A percentile compares a stretch with the other conserved stretches of the same genome.
phyloP scores from a whole-genome alignment of 306 rosid species.

The Biancaea sappan region DNA sequence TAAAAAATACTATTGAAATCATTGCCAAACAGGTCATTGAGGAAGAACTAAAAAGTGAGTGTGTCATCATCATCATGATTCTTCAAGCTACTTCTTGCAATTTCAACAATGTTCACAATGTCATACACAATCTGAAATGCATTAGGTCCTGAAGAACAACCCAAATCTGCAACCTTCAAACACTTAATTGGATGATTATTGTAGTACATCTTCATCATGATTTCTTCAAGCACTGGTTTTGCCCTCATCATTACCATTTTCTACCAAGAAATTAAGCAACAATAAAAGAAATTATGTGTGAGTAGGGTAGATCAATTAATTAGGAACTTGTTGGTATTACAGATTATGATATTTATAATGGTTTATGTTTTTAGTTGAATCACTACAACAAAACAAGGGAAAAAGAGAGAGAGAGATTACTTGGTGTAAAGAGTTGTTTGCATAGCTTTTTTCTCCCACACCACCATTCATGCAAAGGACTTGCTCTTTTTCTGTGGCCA shows the following conservation, averaged over 20 bases:
- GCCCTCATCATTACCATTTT: slow-evolving; percentile 1
- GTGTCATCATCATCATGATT: background rate
- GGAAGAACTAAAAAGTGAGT: slow-evolving; percentile 22
- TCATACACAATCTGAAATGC: slow-evolving; percentile 1
- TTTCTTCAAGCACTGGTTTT: slow-evolving; percentile 34
- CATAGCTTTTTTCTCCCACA: too few relatives aligned
- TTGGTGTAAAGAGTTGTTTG: too few relatives aligned
- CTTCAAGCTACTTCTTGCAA: background rate
- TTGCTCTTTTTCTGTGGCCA: too few relatives aligned
- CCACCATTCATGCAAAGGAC: too few relatives aligned
- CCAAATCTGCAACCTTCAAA: slow-evolving; percentile 52
- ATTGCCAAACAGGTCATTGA: slow-evolving; percentile 32
- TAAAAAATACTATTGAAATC: slow-evolving; percentile 42
- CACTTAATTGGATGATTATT: slow-evolving; percentile 11
- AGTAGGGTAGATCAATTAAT: too few relatives aligned
- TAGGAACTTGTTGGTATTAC: too few relatives aligned
- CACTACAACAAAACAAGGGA: too few relatives aligned
- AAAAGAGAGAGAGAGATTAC: too few relatives aligned
- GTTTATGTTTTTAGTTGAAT: too few relatives aligned
- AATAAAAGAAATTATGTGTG: too few relatives aligned
- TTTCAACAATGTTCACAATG: background rate
- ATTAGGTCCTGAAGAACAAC: slow-evolving; percentile 53
- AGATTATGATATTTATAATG: too few relatives aligned
- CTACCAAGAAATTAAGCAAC: background rate
- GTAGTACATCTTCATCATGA: slow-evolving; percentile 14